Base-by-base conservation (phyloP, 2,329 filamentous ascomycete species). In the Elsinoe necatrix region DNA sequence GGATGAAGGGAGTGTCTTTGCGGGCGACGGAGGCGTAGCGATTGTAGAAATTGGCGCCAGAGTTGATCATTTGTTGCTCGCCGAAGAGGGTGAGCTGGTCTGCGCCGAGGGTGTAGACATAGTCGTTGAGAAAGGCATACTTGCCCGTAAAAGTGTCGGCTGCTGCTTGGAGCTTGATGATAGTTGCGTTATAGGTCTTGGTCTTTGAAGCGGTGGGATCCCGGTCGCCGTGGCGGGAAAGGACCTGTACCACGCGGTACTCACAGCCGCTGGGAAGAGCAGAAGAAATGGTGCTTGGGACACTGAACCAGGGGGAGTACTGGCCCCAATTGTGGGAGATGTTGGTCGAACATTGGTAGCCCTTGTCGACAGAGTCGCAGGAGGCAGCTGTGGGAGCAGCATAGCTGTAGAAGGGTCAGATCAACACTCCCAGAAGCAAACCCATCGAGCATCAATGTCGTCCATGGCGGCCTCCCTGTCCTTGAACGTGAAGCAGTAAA, bases 141-240 rank as follows among this genome's bases (percentile, higher is more conserved):
- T 80, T 77, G 31, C 75, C 74, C 6, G 78, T 78, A 65, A 87
- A 92, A 0, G 70, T 69, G 6, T 69, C 73, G 18, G 75, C 71
- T 1, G 75, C 77, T 43, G 68, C 68, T 59, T 91, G 83, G 59
- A 96, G 85, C 48, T 79, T 80, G 25, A 77, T 68, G 55, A 95
- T 75, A 7, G 87, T 77, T 4, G 73, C 69, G 37, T 75, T 77
- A 71, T 95, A 95, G 5, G 69, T 66, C 9, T 69, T 67, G 0
- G 83, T 80, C 73, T 91, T 95, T 61, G 75, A 74, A 8, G 55
- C 31, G 0, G 90, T 95, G 0, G 91, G 91, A 67, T 89, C 86
- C 54, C 91, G 81, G 35, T 88, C 87, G 48, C 90, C 91, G 68
- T 96, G 91, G 1, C 91, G 83, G 20, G 89, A 90, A 48, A 96